Conservation (phyloP, 2,329 filamentous ascomycete species). For the Tolypocladium ophioglossoides region DNA sequence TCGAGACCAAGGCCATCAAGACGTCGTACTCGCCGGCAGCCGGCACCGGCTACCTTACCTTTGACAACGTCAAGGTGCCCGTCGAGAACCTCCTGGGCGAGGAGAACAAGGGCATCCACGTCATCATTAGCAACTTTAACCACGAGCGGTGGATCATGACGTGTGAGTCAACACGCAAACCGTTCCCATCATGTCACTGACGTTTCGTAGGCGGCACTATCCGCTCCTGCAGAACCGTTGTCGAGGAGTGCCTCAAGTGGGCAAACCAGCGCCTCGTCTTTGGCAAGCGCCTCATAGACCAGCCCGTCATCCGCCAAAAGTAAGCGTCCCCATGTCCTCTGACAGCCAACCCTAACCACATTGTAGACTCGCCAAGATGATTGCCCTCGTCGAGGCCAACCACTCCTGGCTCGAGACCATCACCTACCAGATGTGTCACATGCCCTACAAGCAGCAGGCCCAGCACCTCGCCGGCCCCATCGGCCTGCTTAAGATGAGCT, state of each 20-base stretch:
- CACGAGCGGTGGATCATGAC: constrained; percentile 75
- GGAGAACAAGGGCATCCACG: constrained; percentile 77
- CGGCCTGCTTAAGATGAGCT: constrained; percentile 69
- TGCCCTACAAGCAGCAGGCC: constrained; percentile 69
- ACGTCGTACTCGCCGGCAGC: constrained; percentile 72
- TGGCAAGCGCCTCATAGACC: constrained; percentile 69
- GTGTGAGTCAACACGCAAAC: constrained; percentile 28
- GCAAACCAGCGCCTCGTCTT: constrained; percentile 78
- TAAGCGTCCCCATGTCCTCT: constrained; percentile 21
- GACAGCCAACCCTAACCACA: constrained; percentile 1
- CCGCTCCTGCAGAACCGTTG: constrained; percentile 55
- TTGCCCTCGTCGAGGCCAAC: constrained; percentile 68
- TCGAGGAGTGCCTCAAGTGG: constrained; percentile 84
- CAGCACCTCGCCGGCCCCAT: constrained; percentile 71
- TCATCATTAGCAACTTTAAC: constrained; percentile 83
- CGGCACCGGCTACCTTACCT: constrained; percentile 70
- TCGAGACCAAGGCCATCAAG: constrained; percentile 71
- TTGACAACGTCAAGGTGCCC: constrained; percentile 79
- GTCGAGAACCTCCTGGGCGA: constrained; percentile 66
- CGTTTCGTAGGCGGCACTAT: constrained; percentile 38
- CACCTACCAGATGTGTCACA: constrained; percentile 80
- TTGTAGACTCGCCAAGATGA: constrained; percentile 69
- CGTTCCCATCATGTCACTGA: constrained; percentile 3
- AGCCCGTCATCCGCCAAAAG: constrained; percentile 77
- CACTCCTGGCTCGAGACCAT: constrained; percentile 79